Evolutionary conservation across 2,329 filamentous ascomycete genomes (phyloP).

Genomic region (Bipolaris bicolor): DNA sequence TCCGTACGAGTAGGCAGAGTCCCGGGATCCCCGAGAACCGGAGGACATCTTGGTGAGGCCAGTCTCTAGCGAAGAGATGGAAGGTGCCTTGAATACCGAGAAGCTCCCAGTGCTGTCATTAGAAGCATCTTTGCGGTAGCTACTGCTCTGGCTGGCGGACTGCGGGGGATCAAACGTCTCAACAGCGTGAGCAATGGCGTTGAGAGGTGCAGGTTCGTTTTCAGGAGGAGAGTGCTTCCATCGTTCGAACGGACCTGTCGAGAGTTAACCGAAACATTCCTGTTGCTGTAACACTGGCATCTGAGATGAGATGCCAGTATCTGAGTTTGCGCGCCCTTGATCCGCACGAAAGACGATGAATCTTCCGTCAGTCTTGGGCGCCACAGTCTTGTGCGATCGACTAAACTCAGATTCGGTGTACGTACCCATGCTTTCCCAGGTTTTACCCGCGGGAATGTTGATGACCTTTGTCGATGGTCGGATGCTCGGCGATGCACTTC

Average conservation of each 20-base stretch:
- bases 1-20: conserved; percentile 63
- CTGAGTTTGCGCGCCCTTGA: conserved; percentile 5
- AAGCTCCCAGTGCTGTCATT: conserved; percentile 56
- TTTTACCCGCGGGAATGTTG: conserved; percentile 72
- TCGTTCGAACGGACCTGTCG: conserved; percentile 66
- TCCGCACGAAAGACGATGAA: conserved; percentile 33
- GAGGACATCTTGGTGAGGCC: conserved; percentile 57
- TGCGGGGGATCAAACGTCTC: conserved; percentile 46
- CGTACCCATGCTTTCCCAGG: conserved; percentile 54
- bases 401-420: conserved; percentile 25
- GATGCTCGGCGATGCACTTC: conserved; percentile 72
- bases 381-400: conserved; percentile 25
- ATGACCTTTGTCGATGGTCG: conserved; percentile 68
- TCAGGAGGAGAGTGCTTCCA: conserved; percentile 73
- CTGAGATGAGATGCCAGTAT: background rate
- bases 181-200: conserved; percentile 68
- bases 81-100: conserved; percentile 59
- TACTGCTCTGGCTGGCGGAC: conserved; percentile 44
- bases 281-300: conserved; percentile 25
- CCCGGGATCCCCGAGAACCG: conserved; percentile 61
- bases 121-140: conserved; percentile 57
- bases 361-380: conserved; percentile 23
- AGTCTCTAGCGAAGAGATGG: conserved; percentile 61
- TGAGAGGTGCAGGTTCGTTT: conserved; percentile 69
- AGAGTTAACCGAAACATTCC: conserved; percentile 53